Percentiles rank a stretch among this genome's conserved stretches.
Evolutionary conservation across 2,329 filamentous ascomycete genomes (phyloP).

Genomic region (Clonostachys byssicola): DNA sequence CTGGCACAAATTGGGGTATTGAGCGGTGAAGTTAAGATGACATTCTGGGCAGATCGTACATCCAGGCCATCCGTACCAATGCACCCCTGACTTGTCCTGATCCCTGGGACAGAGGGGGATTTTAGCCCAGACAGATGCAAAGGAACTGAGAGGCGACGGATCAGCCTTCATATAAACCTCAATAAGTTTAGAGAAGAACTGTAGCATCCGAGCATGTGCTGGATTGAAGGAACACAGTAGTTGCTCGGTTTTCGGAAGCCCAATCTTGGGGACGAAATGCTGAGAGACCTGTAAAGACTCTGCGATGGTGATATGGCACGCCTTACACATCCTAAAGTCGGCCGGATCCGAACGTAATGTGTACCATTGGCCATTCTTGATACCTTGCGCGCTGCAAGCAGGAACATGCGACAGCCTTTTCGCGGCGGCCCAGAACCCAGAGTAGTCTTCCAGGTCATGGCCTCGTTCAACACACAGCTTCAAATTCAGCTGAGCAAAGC

Average conservation of each 20-base stretch:
- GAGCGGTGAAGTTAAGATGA: constrained; percentile 20
- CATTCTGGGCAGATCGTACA: constrained; percentile 29
- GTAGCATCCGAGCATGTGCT: constrained; percentile 15
- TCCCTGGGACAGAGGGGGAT: constrained; percentile 9
- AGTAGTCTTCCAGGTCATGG: constrained; percentile 17
- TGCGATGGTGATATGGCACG: constrained; percentile 24
- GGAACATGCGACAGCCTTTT: constrained; percentile 16
- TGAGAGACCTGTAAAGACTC: constrained; percentile 18
- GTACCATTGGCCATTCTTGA: constrained; percentile 22
- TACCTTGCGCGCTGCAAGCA: constrained; percentile 21
- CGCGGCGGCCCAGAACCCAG: constrained; percentile 25
- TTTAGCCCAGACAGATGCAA: neutral
- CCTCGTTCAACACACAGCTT: constrained; percentile 20
- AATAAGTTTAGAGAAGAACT: constrained; percentile 14
- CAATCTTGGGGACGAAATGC: constrained; percentile 19
- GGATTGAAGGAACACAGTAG: constrained; percentile 26
- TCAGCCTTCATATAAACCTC: constrained; percentile 12
- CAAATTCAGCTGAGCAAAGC: constrained; percentile 21
- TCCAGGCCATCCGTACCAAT: constrained; percentile 29
- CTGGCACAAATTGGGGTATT: constrained; percentile 15
- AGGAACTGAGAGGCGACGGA: constrained; percentile 1
- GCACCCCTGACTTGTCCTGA: constrained; percentile 8
- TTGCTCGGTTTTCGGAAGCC: constrained; percentile 5
- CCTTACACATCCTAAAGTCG: constrained; percentile 26
- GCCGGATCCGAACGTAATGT: constrained; percentile 20